Evolutionary conservation across 2,329 filamentous ascomycete species (phyloP), one percentile per base, ranked within the genome.

Genomic region (Penicillium sp.): DNA sequence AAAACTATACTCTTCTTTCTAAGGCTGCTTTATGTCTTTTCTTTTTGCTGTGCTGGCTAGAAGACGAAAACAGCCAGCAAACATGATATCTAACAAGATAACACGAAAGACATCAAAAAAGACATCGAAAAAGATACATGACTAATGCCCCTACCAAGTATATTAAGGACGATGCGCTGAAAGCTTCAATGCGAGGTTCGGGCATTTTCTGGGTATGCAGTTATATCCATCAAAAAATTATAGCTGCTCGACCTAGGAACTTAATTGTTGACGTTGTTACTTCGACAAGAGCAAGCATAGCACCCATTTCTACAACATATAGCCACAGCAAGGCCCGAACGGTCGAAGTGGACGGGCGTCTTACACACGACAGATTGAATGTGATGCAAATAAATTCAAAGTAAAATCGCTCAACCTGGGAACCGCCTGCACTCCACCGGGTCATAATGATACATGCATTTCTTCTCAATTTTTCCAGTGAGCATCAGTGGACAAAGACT

Each of bases 381-480:
- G 12, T 54, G 33, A 56, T 29, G 40, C 54, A 55, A 57, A 58
- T 60, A 47, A 49, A 60, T 60, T 60, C 43, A 48, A 55, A 49
- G 27, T 54, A 45, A 57, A 63, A 65, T 64, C 61, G 62, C 61
- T 62, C 43, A 61, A 56, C 41, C 56, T 57, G 40, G 38, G 35
- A 51, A 41, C 46, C 61, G 49, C 62, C 54, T 43, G 45, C 62
- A 63, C 60, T 62, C 62, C 64, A 38, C 47, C 60, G 27, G 31
- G 47, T 56, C 53, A 56, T 58, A 60, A 65, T 62, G 56, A 53
- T 66, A 66, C 64, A 67, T 58, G 53, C 50, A 56, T 59, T 57
- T 42, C 43, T 46, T 40, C 48, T 43, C 25, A 29, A 25, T 19
- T 43, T 47, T 19, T 46, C 31, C n/a, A 53, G 21, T 46, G 50